Percentiles rank a stretch among this genome's conserved stretches.
Conservation (phyloP, 768 basidiomycete genomes). For the Russula foetens region DNA sequence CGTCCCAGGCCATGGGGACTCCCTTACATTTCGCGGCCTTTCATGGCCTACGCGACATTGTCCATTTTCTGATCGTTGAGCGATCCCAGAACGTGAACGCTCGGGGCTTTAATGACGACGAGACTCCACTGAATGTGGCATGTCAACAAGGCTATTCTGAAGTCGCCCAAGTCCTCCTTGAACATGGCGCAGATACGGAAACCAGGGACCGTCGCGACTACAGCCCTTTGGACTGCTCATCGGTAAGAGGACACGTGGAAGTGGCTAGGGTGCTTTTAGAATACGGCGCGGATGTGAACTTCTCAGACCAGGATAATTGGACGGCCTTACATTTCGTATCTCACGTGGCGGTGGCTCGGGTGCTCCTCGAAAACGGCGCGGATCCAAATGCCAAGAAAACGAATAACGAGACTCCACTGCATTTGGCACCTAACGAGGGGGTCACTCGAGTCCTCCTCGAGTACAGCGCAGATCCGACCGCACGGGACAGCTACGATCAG, state of each 20-base stretch:
- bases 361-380: background rate
- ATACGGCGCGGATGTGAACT: background rate
- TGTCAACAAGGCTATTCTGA: background rate
- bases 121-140: background rate
- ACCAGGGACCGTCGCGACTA: background rate
- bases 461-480: background rate
- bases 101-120: background rate
- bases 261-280: background rate
- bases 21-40: background rate
- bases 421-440: background rate
- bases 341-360: background rate
- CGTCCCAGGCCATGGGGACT: background rate
- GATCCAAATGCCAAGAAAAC: background rate
- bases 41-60: background rate
- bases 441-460: background rate
- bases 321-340: background rate
- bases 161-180: background rate
- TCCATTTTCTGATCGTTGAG: background rate
- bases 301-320: too few species aligned
- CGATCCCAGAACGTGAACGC: background rate
- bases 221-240: background rate
- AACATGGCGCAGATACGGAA: background rate
- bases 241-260: background rate
- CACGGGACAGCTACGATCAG: background rate
- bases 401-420: background rate